These are phyloP conservation scores for Crucihimalaya himalaica DNA, from an alignment of 345 rosid genomes.

Conservation along the genomic window DNA sequence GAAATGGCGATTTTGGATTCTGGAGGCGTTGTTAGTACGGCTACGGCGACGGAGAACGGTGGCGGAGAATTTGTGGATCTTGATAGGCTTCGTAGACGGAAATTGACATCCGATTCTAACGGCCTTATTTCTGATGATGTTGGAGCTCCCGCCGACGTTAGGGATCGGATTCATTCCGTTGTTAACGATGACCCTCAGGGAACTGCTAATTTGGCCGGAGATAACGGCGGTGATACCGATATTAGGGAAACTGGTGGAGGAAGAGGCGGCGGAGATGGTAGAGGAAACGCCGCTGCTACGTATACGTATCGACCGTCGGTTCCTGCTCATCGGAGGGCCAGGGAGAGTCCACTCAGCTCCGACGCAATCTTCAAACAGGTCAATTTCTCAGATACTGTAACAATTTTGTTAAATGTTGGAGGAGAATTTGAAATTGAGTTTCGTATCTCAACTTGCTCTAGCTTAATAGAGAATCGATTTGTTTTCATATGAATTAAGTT, in stretches of 20 bases:
- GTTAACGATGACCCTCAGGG: constrained; percentile 18
- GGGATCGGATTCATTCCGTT: constrained; percentile 40
- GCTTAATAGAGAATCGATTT: neutral
- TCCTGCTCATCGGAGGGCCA: constrained; percentile 73
- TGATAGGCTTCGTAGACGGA: constrained; percentile 46
- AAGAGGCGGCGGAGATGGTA: constrained; percentile 9
- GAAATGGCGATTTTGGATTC: constrained; percentile 49
- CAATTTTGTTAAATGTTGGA: neutral
- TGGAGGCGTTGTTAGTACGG: constrained; percentile 20
- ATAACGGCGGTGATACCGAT: constrained; percentile 34
- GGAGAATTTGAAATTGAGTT: constrained; percentile 1
- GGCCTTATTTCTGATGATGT: constrained; percentile 20
- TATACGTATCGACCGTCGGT: constrained; percentile 67
- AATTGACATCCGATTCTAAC: constrained; percentile 35
- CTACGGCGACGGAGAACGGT: constrained; percentile 23
- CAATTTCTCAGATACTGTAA: neutral
- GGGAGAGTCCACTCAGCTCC: constrained; percentile 92
- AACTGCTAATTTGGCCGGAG: constrained; percentile 43
- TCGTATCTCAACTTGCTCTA: neutral
- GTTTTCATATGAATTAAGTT: neutral
- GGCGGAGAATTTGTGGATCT: constrained; percentile 57
- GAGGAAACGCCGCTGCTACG: constrained; percentile 38
- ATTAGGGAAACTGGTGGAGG: constrained; percentile 42
- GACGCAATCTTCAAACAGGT: constrained; percentile 87
- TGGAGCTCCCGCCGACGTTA: constrained; percentile 27